phyloP scores from a whole-genome alignment of 805 yeast species.

The Suhomyces emberorum region DNA sequence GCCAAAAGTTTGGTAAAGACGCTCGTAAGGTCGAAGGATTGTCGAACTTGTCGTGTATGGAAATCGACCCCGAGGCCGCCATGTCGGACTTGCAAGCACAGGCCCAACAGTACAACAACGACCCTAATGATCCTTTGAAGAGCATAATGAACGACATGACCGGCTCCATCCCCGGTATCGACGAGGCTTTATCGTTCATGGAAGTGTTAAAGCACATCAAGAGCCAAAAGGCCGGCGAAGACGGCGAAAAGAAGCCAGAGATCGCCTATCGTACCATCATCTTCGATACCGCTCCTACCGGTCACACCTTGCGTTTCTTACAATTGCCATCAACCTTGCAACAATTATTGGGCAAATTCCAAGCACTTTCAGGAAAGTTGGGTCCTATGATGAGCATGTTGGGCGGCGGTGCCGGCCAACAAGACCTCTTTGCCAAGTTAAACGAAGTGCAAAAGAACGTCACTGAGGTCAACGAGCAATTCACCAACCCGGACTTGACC shows the following conservation, averaged over 20 bases:
- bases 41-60: slow-evolving; percentile 91
- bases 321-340: slow-evolving; percentile 92
- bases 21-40: slow-evolving; percentile 92
- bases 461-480: slow-evolving; percentile 86
- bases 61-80: slow-evolving; percentile 94
- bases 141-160: slow-evolving; percentile 86
- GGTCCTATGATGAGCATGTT: slow-evolving; percentile 86
- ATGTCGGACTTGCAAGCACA: slow-evolving; percentile 77
- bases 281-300: slow-evolving; percentile 99
- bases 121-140: slow-evolving; percentile 61
- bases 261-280: slow-evolving; percentile 75
- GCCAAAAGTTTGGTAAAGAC: slow-evolving; percentile 96
- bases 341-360: slow-evolving; percentile 80
- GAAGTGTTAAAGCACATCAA: slow-evolving; percentile 97
- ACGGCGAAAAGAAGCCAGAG: slow-evolving; percentile 19
- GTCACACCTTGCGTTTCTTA: slow-evolving; percentile 92
- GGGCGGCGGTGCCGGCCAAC: slow-evolving; percentile 71
- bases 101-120: slow-evolving; percentile 53
- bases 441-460: slow-evolving; percentile 79
- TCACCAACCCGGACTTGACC: slow-evolving; percentile 93
- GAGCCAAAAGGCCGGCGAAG: slow-evolving; percentile 48
- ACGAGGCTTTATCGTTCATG: slow-evolving; percentile 96
- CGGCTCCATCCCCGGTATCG: slow-evolving; percentile 95
- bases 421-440: slow-evolving; percentile 75
- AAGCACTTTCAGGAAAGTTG: slow-evolving; percentile 77